These are phyloP conservation scores for Theobroma grandiflorum DNA, from an alignment of 441 rosid genomes.

Conservation along the genomic window DNA sequence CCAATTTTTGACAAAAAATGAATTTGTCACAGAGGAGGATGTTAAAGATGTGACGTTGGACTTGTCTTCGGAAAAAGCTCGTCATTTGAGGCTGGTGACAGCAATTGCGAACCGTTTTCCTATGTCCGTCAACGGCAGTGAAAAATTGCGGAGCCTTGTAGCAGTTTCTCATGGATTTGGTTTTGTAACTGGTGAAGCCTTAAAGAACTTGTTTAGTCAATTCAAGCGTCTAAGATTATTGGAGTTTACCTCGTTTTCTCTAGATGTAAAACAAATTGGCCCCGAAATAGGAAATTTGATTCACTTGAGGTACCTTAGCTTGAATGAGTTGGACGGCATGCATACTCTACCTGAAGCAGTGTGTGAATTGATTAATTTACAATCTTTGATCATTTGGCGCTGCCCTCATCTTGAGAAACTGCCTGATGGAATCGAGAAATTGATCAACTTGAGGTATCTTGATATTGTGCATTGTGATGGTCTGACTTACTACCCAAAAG, in stretches of 20 bases:
- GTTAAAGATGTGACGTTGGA: background rate
- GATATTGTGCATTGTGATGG: background rate
- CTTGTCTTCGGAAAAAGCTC: background rate
- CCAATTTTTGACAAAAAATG: background rate
- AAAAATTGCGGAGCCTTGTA: background rate
- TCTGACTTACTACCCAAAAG: conserved; percentile 6
- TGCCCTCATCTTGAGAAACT: background rate
- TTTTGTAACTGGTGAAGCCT: no score
- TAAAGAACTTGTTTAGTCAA: background rate
- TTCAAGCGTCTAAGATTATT: conserved; percentile 8
- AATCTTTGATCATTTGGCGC: background rate
- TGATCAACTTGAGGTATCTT: conserved; percentile 18
- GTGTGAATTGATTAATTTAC: conserved; percentile 13
- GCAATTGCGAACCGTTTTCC: background rate
- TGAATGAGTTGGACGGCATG: background rate
- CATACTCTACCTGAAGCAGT: background rate
- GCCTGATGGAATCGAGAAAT: background rate
- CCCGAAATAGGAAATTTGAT: background rate
- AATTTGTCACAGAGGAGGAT: background rate
- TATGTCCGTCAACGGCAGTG: background rate
- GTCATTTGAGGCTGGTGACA: background rate
- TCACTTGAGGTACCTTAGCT: conserved; percentile 22
- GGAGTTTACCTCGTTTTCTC: background rate
- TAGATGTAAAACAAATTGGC: background rate
- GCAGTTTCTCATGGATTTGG: rapidly evolving